Conservation (phyloP, 2,329 filamentous ascomycete species). For the Tolypocladium nubicola region DNA sequence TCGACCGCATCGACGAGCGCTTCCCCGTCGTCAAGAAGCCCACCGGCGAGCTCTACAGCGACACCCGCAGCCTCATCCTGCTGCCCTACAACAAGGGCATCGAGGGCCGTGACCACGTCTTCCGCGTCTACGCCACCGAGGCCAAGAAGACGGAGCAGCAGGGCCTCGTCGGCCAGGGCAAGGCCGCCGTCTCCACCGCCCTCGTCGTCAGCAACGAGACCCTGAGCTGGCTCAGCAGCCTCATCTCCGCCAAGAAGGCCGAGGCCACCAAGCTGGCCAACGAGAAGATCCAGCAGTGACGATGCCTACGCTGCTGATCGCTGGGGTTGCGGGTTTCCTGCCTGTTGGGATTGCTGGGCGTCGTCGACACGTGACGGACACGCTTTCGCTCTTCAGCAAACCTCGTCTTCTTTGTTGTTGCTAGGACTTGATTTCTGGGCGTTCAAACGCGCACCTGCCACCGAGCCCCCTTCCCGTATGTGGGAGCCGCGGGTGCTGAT, state of each 20-base stretch:
- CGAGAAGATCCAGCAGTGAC: constrained; percentile 37
- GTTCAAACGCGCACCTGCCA: not conserved
- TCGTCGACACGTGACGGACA: not conserved
- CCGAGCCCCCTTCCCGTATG: not conserved
- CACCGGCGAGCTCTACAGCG: constrained; percentile 56
- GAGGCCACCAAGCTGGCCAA: constrained; percentile 44
- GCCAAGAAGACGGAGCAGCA: constrained; percentile 54
- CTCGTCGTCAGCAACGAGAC: constrained; percentile 58
- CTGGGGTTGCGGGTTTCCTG: no score
- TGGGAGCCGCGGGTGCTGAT: not conserved
- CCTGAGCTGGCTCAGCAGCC: constrained; percentile 47
- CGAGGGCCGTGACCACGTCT: constrained; percentile 52
- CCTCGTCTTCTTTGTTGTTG: not conserved
- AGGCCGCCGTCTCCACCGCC: constrained; percentile 58
- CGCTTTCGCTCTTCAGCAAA: not conserved
- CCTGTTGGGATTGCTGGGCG: not conserved
- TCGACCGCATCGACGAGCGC: constrained; percentile 56
- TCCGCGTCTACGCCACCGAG: constrained; percentile 45
- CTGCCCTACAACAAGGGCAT: constrained; percentile 52
- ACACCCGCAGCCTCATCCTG: constrained; percentile 50
- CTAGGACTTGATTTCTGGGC: not conserved
- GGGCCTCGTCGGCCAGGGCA: constrained; percentile 55
- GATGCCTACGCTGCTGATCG: not conserved
- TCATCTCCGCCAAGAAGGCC: constrained; percentile 51
- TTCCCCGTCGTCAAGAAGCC: constrained; percentile 70